Evolutionary conservation across 495 filamentous ascomycete species (phyloP).

Genomic region (Cryomyces minteri): DNA sequence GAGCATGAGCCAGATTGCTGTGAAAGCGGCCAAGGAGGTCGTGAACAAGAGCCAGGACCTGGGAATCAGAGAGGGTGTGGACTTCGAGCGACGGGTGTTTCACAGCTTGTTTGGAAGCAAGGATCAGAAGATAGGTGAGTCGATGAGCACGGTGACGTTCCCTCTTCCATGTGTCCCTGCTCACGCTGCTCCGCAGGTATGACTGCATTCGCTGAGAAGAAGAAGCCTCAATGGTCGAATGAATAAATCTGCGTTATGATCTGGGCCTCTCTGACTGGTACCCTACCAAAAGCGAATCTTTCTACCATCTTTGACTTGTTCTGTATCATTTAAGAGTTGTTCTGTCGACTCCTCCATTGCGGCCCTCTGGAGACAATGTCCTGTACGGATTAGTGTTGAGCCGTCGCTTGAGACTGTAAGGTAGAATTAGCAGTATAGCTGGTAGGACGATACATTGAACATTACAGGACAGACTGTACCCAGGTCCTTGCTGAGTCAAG

Average conservation of each 20-base stretch:
- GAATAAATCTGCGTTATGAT: slow-evolving; percentile 29
- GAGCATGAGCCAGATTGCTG: slow-evolving; percentile 54
- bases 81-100: slow-evolving; percentile 86
- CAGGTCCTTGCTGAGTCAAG: too few relatives aligned
- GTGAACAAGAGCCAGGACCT: slow-evolving; percentile 94
- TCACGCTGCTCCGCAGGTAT: slow-evolving; percentile 35
- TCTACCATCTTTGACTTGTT: too few relatives aligned
- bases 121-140: slow-evolving; percentile 86
- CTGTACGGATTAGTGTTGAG: too few relatives aligned
- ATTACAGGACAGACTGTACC: too few relatives aligned
- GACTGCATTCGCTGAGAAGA: slow-evolving; percentile 88
- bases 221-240: slow-evolving; percentile 79
- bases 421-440: too few relatives aligned
- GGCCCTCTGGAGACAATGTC: too few relatives aligned
- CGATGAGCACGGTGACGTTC: background rate
- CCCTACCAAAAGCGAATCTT: too few relatives aligned
- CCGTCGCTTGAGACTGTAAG: too few relatives aligned
- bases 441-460: too few relatives aligned
- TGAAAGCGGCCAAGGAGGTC: slow-evolving; percentile 89
- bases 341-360: too few relatives aligned
- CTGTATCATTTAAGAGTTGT: too few relatives aligned
- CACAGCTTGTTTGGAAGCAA: slow-evolving; percentile 79
- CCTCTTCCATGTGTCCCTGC: background rate
- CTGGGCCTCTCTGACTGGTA: too few relatives aligned
- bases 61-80: slow-evolving; percentile 69